Conservation (phyloP, 2,329 filamentous ascomycete genomes). For the Fusarium sororula region DNA sequence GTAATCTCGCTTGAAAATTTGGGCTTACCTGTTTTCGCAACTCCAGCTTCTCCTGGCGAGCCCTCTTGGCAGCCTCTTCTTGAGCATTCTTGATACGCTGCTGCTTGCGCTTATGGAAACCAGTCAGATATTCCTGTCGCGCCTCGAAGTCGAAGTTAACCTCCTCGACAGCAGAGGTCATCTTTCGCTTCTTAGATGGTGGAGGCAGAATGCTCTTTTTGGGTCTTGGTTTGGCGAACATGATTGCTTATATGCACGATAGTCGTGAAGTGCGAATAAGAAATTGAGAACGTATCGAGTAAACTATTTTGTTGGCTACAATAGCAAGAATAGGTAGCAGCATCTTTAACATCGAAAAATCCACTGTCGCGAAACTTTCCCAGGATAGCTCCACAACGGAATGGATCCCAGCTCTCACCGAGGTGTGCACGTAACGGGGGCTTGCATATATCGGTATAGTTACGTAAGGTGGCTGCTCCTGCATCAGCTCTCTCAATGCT, state of each 20-base stretch:
- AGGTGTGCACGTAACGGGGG: conserved; percentile 40
- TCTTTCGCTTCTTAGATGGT: conserved; percentile 73
- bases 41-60: conserved; percentile 78
- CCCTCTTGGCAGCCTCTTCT: conserved; percentile 80
- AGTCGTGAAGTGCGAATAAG: neutral
- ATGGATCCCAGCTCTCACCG: conserved; percentile 24
- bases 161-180: conserved; percentile 71
- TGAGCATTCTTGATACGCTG: conserved; percentile 86
- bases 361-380: conserved; percentile 38
- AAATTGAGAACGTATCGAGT: neutral
- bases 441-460: conserved; percentile 29
- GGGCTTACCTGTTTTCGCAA: conserved; percentile 76
- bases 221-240: conserved; percentile 66
- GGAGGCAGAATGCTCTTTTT: conserved; percentile 68
- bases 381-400: conserved; percentile 2
- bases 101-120: conserved; percentile 95
- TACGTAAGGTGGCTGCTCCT: conserved; percentile 42
- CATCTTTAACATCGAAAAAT: conserved; percentile 25
- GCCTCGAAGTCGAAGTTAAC: conserved; percentile 85
- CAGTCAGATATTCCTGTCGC: conserved; percentile 88
- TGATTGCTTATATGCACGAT: conserved; percentile 24
- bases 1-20: neutral
- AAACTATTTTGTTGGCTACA: conserved; percentile 6
- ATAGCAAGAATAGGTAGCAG: neutral
- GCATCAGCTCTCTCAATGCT: conserved; percentile 38